Percentiles rank a stretch among this genome's conserved stretches.
Evolutionary conservation across 805 yeast genomes (phyloP).

Genomic region (Nakazawaea wickerhamii): DNA sequence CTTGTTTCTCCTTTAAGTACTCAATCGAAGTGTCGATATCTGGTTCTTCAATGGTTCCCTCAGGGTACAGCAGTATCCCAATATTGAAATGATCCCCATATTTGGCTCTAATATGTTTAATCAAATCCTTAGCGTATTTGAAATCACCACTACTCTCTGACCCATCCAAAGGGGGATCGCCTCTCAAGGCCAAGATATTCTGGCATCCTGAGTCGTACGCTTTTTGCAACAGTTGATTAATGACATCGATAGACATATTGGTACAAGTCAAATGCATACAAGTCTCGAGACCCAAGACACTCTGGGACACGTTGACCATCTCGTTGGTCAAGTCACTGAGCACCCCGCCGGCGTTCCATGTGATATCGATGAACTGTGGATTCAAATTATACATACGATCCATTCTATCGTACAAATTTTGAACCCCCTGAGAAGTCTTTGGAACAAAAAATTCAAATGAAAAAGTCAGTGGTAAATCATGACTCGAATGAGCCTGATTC

Average conservation of each 20-base stretch:
- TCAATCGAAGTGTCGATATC: conserved; percentile 46
- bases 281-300: conserved; percentile 87
- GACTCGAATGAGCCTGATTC: conserved; percentile 30
- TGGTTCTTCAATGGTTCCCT: conserved; percentile 89
- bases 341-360: conserved; percentile 99
- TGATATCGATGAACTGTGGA: conserved; percentile 90
- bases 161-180: conserved; percentile 86
- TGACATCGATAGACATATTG: conserved; percentile 76
- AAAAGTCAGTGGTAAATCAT: conserved; percentile 52
- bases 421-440: conserved; percentile 94
- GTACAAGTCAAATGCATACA: conserved; percentile 98
- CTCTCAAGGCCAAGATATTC: conserved; percentile 89
- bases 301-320: conserved; percentile 85
- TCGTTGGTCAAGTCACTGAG: conserved; percentile 80
- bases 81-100: conserved; percentile 90
- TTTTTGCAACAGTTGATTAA: conserved; percentile 77
- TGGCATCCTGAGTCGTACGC: conserved; percentile 93
- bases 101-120: conserved; percentile 62
- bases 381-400: conserved; percentile 92
- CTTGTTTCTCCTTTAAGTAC: conserved; percentile 81
- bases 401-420: conserved; percentile 93
- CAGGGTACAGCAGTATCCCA: conserved; percentile 97
- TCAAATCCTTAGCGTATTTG: conserved; percentile 81
- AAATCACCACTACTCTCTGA: conserved; percentile 79
- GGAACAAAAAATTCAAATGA: conserved; percentile 98